These are phyloP conservation scores for Entophlyctis helioformis DNA, from an alignment of 192 early-diverging fungal species.

Conservation along the genomic window DNA sequence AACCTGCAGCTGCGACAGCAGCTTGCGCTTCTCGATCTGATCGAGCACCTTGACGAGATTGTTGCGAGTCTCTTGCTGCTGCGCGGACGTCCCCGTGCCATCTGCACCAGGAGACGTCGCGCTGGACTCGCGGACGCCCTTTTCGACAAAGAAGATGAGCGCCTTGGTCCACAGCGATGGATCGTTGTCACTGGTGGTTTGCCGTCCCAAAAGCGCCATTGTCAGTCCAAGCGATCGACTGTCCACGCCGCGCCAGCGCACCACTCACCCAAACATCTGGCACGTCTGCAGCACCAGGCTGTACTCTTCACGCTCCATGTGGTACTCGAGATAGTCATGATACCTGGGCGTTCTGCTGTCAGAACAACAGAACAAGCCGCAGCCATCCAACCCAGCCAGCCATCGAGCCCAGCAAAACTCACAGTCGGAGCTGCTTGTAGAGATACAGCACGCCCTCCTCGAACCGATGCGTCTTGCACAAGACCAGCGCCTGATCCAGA, in stretches of 20 bases:
- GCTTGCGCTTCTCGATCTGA: slow-evolving; percentile 72
- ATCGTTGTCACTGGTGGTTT: slow-evolving; percentile 22
- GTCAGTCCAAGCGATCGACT: no score
- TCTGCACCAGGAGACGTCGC: no score
- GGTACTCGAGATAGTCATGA: slow-evolving; percentile 55
- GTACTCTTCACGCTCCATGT: slow-evolving; percentile 61
- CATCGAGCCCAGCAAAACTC: slow-evolving; percentile 6
- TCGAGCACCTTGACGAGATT: slow-evolving; percentile 47
- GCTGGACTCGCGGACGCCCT: no score
- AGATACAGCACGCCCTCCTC: slow-evolving; percentile 77
- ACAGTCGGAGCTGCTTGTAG: slow-evolving; percentile 74
- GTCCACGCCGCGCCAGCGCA: no score
- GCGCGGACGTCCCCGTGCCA: slow-evolving; percentile 3
- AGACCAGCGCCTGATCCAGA: slow-evolving; percentile 80
- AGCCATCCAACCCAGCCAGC: not conserved
- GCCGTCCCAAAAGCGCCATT: no score
- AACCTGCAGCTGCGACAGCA: slow-evolving; percentile 84
- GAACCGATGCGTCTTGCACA: slow-evolving; percentile 79
- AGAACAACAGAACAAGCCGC: not conserved
- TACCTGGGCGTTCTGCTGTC: slow-evolving; percentile 6
- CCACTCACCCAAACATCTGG: slow-evolving; percentile 9
- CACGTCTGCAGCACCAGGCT: slow-evolving; percentile 50
- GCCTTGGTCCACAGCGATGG: slow-evolving; percentile 32
- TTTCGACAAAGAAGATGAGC: slow-evolving; percentile 30
- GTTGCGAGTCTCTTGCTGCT: slow-evolving; percentile 5